Base-by-base conservation (phyloP, 2,329 filamentous ascomycete genomes). In the Claviceps monticola region DNA sequence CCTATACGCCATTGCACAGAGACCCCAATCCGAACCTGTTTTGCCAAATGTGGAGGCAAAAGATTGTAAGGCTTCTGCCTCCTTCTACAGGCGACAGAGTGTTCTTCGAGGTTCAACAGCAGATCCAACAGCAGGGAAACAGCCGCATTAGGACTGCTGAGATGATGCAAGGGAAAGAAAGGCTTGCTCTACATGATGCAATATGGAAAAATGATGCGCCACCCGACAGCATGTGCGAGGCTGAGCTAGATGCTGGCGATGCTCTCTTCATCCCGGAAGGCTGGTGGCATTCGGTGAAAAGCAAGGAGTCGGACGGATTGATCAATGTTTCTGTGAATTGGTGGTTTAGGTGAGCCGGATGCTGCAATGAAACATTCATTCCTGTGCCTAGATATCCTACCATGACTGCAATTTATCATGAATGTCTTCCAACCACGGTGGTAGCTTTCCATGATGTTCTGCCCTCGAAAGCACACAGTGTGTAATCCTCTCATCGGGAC, bases 11-110 rank as follows among this genome's bases (percentile, higher is more conserved):
- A 3, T 72, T 95, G 3, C 93, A 98, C 66, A 80, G 86, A 51
- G 93, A 98, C 61, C 93, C 93, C 0, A 97, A 97, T 60, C 88
- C 88, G 0, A 98, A 98, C 62, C 61, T 96, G 0, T 95, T 97
- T 64, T 80, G 87, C 46, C 93, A 98, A 66, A 66, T 97, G 13
- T 80, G 79, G 16, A 81, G 87, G 4, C 67, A 63, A 49, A 98
- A 98, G 66, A 64, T 70, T 0, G 72, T 96, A 16, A 75, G 89
- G n/a, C 64, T 96, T 13, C 73, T 91, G 53, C 69, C 74, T 4
- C 88, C 89, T 0, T 61, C 67, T 0, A 61, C 72, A 3, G 93
- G 93, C 1, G 69, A 76, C 46, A 66, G 60, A 0, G 63, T 95
- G 2, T 95, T 89, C 63, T 71, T 63, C 9, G 51, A 66, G 2